phyloP scores from a whole-genome alignment of 768 basidiomycete species.

The Auricularia sp. region DNA sequence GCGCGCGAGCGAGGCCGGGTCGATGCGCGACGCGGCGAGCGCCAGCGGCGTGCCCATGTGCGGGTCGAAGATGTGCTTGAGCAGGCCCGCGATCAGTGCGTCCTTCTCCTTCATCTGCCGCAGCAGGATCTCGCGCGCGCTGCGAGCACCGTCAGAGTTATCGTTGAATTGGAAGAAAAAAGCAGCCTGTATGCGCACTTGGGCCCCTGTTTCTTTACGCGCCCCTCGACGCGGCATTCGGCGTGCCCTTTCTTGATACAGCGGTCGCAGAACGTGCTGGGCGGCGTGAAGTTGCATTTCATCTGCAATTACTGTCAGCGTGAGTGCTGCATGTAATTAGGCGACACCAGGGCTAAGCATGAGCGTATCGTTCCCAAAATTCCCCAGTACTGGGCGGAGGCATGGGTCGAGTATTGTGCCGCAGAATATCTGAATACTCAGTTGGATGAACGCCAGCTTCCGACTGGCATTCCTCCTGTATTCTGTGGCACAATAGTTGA shows the following conservation, averaged over 20 bases:
- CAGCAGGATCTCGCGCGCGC: background rate
- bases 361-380: too few relatives aligned
- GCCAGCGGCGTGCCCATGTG: background rate
- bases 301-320: background rate
- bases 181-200: background rate
- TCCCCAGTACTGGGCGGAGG: too few relatives aligned
- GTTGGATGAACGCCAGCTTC: too few relatives aligned
- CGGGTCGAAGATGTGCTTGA: background rate
- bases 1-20: background rate
- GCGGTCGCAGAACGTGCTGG: background rate
- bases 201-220: background rate
- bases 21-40: background rate
- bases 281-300: background rate
- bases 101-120: background rate
- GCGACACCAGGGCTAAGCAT: too few relatives aligned
- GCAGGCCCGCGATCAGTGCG: background rate
- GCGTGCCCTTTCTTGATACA: background rate
- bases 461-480: too few relatives aligned
- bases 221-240: background rate
- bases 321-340: too few relatives aligned
- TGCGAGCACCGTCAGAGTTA: background rate
- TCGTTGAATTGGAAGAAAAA: too few relatives aligned
- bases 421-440: too few relatives aligned
- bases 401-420: too few relatives aligned
- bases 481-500: too few relatives aligned